These are phyloP conservation scores for Trichophyton mentagrophytes DNA, from an alignment of 2,329 filamentous ascomycete species.

Conservation along the genomic window DNA sequence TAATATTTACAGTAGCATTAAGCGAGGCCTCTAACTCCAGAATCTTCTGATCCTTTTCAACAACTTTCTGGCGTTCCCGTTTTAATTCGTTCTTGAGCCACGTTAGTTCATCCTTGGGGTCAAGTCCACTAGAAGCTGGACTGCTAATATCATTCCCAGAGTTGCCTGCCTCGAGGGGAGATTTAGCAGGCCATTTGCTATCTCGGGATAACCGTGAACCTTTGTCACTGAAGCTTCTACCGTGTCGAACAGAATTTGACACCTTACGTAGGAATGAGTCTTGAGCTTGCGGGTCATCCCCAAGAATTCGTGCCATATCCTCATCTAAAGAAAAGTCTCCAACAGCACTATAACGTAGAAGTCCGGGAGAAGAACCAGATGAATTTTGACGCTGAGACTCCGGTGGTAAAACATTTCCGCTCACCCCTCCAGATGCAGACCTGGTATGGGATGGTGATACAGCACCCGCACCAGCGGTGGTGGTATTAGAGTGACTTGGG, in stretches of 20 bases:
- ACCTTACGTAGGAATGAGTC: slow-evolving; percentile 76
- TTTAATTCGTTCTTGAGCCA: slow-evolving; percentile 59
- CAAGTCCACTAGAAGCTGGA: slow-evolving; percentile 50
- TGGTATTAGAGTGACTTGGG: slow-evolving; percentile 1
- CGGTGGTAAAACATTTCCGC: slow-evolving; percentile 1
- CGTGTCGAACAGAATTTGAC: slow-evolving; percentile 87
- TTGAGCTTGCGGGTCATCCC: slow-evolving; percentile 49
- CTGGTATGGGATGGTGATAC: slow-evolving; percentile 6
- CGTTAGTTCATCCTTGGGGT: slow-evolving; percentile 48
- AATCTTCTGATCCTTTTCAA: slow-evolving; percentile 75
- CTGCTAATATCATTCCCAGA: slow-evolving; percentile 54
- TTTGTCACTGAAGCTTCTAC: slow-evolving; percentile 68
- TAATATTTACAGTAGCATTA: slow-evolving; percentile 49
- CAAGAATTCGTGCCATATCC: slow-evolving; percentile 81
- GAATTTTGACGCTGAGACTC: slow-evolving; percentile 19
- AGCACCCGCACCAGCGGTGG: neutral
- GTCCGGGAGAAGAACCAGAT: slow-evolving; percentile 49
- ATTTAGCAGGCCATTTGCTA: slow-evolving; percentile 53
- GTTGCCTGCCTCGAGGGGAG: slow-evolving; percentile 43
- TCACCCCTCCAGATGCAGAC: slow-evolving; percentile 5
- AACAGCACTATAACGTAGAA: slow-evolving; percentile 61
- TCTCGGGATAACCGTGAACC: slow-evolving; percentile 48
- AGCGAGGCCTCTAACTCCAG: slow-evolving; percentile 57
- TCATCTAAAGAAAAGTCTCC: slow-evolving; percentile 91
- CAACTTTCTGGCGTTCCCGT: slow-evolving; percentile 70